Conservation (phyloP, 2,329 filamentous ascomycete species). For the Hypoxylon sp. region DNA sequence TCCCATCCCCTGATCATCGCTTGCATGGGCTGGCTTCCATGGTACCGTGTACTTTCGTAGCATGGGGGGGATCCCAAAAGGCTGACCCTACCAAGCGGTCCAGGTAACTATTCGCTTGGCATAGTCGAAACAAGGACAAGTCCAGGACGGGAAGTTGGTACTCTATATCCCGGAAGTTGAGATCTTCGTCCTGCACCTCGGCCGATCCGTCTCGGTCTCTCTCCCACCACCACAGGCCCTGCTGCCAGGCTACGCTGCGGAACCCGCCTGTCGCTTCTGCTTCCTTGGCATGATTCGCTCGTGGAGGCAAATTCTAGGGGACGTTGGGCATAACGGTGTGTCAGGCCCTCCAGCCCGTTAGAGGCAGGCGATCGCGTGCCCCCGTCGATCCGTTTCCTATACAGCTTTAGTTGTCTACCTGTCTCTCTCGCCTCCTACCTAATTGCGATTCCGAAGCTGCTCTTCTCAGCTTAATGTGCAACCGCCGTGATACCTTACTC, state of each 20-base stretch:
- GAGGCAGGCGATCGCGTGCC: constrained; percentile 32
- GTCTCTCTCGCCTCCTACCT: constrained; percentile 9
- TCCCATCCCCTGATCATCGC: constrained; percentile 4
- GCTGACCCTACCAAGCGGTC: too few species aligned
- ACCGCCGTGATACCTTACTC: constrained; percentile 21
- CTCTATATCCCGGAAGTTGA: constrained; percentile 31
- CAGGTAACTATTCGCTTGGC: constrained; percentile 28
- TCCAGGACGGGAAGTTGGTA: constrained; percentile 13
- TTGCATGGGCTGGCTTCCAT: too few species aligned
- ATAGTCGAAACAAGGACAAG: constrained; percentile 7
- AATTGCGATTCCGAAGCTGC: constrained; percentile 16
- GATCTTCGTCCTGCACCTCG: constrained; percentile 29
- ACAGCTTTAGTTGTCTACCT: constrained; percentile 6
- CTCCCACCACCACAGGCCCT: constrained; percentile 18
- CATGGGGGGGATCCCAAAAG: too few species aligned
- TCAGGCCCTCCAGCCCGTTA: too few species aligned
- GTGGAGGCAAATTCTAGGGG: constrained; percentile 14
- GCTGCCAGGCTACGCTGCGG: constrained; percentile 4
- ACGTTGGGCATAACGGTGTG: constrained; percentile 21
- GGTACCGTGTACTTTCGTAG: constrained; percentile 18
- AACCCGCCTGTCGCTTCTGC: background rate
- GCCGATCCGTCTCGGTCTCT: too few species aligned
- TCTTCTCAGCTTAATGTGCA: constrained; percentile 19
- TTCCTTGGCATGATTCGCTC: constrained; percentile 16
- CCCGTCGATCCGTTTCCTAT: constrained; percentile 25